Evolutionary conservation across 768 basidiomycete species (phyloP).

Genomic region (Boletus patriciae): DNA sequence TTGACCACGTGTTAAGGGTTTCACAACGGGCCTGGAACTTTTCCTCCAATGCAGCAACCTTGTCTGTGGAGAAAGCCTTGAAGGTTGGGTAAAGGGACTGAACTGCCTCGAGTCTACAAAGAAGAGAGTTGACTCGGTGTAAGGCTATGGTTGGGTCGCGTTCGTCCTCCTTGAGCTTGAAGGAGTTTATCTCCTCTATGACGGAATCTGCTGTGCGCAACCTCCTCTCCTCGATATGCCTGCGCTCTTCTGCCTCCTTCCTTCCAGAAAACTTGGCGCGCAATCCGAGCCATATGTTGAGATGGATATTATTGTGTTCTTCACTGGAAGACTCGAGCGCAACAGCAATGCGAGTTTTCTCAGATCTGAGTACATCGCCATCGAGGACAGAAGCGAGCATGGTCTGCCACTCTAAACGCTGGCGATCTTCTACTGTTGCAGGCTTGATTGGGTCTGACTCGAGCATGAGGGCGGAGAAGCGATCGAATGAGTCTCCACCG

Average conservation of each 20-base stretch:
- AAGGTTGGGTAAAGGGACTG: slow-evolving; percentile 86
- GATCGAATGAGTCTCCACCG: slow-evolving; percentile 48
- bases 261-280: slow-evolving; percentile 82
- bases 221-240: slow-evolving; percentile 78
- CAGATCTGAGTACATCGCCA: slow-evolving; percentile 92
- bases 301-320: slow-evolving; percentile 63
- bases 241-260: slow-evolving; percentile 79
- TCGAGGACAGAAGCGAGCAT: slow-evolving; percentile 91
- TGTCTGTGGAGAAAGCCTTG: slow-evolving; percentile 77
- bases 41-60: slow-evolving; percentile 62
- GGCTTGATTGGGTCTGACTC: slow-evolving; percentile 68
- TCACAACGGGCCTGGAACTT: slow-evolving; percentile 82
- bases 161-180: slow-evolving; percentile 55
- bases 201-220: slow-evolving; percentile 77
- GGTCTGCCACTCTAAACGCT: slow-evolving; percentile 92
- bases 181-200: slow-evolving; percentile 79
- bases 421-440: slow-evolving; percentile 69
- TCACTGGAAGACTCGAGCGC: slow-evolving; percentile 69
- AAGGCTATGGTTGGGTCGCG: slow-evolving; percentile 46
- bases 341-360: slow-evolving; percentile 89
- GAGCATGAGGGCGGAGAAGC: slow-evolving; percentile 50
- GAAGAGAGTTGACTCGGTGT: slow-evolving; percentile 60
- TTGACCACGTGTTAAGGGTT: slow-evolving; percentile 89
- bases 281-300: slow-evolving; percentile 86
- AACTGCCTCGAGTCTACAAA: slow-evolving; percentile 76